Conservation (phyloP, 768 basidiomycete genomes). For the Rhodocollybia butyracea region DNA sequence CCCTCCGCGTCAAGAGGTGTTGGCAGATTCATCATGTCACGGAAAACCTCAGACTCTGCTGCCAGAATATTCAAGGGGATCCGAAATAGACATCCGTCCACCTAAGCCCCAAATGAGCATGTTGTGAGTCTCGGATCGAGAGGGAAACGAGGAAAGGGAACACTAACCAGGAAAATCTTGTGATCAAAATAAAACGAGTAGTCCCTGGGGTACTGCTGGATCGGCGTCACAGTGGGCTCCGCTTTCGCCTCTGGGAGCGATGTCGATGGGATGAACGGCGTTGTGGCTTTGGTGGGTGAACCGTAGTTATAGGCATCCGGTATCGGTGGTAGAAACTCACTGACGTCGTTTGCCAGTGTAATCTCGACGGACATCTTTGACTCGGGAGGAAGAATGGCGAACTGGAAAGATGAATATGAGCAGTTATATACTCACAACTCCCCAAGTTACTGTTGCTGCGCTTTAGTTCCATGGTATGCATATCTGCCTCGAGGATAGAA, state of each 20-base stretch:
- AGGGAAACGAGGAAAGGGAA: neutral
- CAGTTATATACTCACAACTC: no score
- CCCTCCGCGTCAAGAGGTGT: neutral
- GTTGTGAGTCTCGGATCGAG: neutral
- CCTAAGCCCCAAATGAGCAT: neutral
- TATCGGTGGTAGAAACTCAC: no score
- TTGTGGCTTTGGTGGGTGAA: neutral
- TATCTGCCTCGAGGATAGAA: no score
- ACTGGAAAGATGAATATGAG: no score
- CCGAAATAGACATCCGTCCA: neutral
- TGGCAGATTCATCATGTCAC: neutral
- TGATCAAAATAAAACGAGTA: neutral
- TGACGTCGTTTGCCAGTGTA: no score
- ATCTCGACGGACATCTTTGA: no score
- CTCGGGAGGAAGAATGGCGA: no score
- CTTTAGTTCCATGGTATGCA: no score
- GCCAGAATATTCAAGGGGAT: neutral
- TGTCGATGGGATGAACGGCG: neutral
- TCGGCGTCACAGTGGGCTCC: neutral
- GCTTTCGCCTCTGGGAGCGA: neutral
- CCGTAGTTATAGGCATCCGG: no score
- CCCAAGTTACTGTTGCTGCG: no score
- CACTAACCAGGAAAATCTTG: neutral
- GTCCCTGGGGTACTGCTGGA: neutral
- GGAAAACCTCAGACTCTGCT: neutral